Evolutionary conservation across 2,329 filamentous ascomycete species (phyloP).

Genomic region (Pseudogymnoascus sp.): DNA sequence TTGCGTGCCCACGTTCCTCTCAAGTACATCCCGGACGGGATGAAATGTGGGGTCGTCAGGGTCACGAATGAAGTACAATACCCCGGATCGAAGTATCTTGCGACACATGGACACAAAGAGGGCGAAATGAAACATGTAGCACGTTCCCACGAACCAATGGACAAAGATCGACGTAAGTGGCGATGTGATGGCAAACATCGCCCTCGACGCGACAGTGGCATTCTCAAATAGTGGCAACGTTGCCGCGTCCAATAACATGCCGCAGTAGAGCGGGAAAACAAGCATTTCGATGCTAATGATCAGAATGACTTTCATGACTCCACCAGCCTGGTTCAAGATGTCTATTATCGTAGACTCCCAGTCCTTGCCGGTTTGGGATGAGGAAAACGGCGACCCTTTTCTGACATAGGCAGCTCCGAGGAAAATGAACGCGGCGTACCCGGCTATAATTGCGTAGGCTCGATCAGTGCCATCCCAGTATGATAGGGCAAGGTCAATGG

Average conservation of each 20-base stretch:
- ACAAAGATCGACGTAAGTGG: conserved; percentile 90
- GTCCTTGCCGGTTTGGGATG: conserved; percentile 45
- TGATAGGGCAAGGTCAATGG: conserved; percentile 47
- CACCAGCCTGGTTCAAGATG: conserved; percentile 81
- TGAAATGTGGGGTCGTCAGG: conserved; percentile 98
- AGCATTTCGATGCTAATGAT: conserved; percentile 99
- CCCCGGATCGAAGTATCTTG: conserved; percentile 91
- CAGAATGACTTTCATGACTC: conserved; percentile 93
- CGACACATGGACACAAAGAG: conserved; percentile 98
- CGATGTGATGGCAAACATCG: conserved; percentile 67
- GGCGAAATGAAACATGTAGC: conserved; percentile 99
- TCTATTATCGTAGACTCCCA: conserved; percentile 76
- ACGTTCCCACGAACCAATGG: conserved; percentile 97
- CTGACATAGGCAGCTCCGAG: conserved; percentile 72
- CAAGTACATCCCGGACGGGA: conserved; percentile 90
- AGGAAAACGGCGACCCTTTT: conserved; percentile 59
- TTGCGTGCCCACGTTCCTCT: conserved; percentile 85
- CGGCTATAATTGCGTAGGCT: conserved; percentile 64
- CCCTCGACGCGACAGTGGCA: conserved; percentile 65
- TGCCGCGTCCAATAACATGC: conserved; percentile 78
- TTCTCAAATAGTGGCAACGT: conserved; percentile 81
- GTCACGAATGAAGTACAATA: conserved; percentile 95
- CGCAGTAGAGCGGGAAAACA: conserved; percentile 91
- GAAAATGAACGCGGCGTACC: conserved; percentile 69
- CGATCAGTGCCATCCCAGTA: conserved; percentile 60